Base-by-base conservation (phyloP, 2,329 filamentous ascomycete genomes). In the Sporothrix globosa region DNA sequence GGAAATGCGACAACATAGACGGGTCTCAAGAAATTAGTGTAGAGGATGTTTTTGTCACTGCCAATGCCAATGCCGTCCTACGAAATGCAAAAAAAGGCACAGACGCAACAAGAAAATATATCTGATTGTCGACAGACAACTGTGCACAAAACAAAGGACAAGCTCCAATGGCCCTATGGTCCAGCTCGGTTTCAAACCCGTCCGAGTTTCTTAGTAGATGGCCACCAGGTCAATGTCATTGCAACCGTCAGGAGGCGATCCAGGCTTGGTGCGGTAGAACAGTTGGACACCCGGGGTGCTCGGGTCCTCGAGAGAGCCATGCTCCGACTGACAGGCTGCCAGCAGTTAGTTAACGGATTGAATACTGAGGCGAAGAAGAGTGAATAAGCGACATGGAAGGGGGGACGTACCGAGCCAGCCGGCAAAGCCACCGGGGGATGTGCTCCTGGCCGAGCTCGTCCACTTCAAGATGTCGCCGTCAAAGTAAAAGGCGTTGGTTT, bases 341-440 rank as follows among this genome's bases (percentile, higher is more conserved):
- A 13, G 14, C 17, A 13, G 58, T 63, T 19, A 63, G 48, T 19
- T 21, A n/a, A n/a, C 3, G 34, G 34, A 34, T 34, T 4, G 34
- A 34, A 7, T 34, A 34, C 5, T 4, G 34, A 34, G 34, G 34
- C 9, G 7, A 34, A 34, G 34, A 34, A 34, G 9, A 4, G 34
- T 9, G 4, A 60, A n/a, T 11, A 14, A 60, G 27, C 14, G 17
- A 17, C 4, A 48, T 48, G 56, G 19, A 44, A 61, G 21, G 19
- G 19, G 17, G 27, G 13, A 70, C 68, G 1, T 39, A 72, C 70
- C 72, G 24, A 72, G 19, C 72, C 72, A 73, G 17, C 70, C 70
- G 39, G 24, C 39, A 48, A 73, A 73, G 24, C 34, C 54, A 11
- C 39, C 24, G 46, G 63, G 60, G 34, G 30, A 17, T 1, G 6